Evolutionary conservation across 371 early-diverging fungal genomes (phyloP).

Genomic region (Actinomortierella ambigua): DNA sequence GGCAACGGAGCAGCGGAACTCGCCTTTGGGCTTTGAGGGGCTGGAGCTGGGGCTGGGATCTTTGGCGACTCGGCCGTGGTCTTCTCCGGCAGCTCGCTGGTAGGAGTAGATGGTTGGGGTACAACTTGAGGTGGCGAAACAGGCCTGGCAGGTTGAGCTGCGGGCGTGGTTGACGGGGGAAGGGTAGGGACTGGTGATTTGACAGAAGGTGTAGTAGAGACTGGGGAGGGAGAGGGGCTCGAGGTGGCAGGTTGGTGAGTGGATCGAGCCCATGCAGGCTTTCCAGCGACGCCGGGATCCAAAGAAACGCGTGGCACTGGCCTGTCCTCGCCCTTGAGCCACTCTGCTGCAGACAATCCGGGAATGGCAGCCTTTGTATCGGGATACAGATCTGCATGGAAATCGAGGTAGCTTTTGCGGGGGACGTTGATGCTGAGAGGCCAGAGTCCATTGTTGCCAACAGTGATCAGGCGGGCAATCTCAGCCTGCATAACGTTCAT

Average conservation of each 20-base stretch:
- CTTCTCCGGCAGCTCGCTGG: not conserved
- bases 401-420: constrained; percentile 75
- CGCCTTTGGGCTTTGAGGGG: not conserved
- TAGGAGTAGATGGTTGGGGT: no score
- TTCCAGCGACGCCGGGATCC: constrained; percentile 58
- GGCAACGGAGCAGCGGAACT: no score
- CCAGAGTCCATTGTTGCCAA: constrained; percentile 60
- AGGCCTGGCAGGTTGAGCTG: constrained; percentile 12
- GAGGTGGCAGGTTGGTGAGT: not conserved
- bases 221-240: constrained; percentile 2
- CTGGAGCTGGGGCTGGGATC: not conserved
- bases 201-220: not conserved
- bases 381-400: constrained; percentile 80
- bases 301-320: constrained; percentile 60
- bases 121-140: no score
- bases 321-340: constrained; percentile 61
- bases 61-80: not conserved
- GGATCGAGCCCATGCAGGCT: constrained; percentile 22
- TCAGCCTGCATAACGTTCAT: constrained; percentile 82
- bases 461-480: constrained; percentile 65
- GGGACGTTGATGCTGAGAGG: constrained; percentile 74
- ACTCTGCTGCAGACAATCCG: constrained; percentile 57
- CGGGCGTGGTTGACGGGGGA: not conserved
- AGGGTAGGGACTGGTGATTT: constrained; percentile 6
- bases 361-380: constrained; percentile 66